Percentiles rank a stretch among this genome's conserved stretches.
These are phyloP conservation scores for Leptographium wingfieldii DNA, from an alignment of 2,329 filamentous ascomycete genomes.

Conservation along the genomic window DNA sequence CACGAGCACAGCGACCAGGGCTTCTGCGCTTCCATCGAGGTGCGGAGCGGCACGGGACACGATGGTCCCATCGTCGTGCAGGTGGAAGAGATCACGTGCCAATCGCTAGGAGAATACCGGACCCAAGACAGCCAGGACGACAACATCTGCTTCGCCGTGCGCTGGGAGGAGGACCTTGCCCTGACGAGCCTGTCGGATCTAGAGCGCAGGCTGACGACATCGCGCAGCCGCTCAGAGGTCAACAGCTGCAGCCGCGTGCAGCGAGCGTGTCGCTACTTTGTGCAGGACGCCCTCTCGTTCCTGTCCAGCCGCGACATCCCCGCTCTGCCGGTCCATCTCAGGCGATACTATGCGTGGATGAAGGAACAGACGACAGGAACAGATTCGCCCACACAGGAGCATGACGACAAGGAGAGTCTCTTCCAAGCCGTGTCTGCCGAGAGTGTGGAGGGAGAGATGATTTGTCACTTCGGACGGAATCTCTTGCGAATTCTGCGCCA, in stretches of 20 bases:
- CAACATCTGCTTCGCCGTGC: not conserved
- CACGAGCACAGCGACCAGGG: not conserved
- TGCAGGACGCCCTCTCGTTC: not conserved
- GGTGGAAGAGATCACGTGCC: not conserved
- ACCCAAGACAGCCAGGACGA: not conserved
- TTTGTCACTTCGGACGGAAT: constrained; percentile 2
- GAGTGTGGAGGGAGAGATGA: constrained; percentile 6
- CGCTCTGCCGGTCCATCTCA: not conserved
- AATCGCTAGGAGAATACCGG: not conserved
- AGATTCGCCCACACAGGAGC: not conserved
- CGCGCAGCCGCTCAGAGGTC: not conserved
- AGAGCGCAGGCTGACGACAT: not conserved
- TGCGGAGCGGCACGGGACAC: not conserved
- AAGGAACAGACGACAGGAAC: not conserved
- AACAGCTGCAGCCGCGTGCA: not conserved
- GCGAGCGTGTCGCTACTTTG: not conserved
- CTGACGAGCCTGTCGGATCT: not conserved
- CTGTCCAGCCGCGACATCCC: not conserved
- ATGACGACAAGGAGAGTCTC: not conserved
- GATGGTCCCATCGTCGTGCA: not conserved
- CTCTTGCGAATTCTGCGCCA: constrained; percentile 15
- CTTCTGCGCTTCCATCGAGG: not conserved
- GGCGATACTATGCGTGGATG: not conserved
- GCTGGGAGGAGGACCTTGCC: not conserved
- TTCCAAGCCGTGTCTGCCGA: not conserved